Evolutionary conservation across 306 rosid species (phyloP).

Genomic region (Sicyos edulis): DNA sequence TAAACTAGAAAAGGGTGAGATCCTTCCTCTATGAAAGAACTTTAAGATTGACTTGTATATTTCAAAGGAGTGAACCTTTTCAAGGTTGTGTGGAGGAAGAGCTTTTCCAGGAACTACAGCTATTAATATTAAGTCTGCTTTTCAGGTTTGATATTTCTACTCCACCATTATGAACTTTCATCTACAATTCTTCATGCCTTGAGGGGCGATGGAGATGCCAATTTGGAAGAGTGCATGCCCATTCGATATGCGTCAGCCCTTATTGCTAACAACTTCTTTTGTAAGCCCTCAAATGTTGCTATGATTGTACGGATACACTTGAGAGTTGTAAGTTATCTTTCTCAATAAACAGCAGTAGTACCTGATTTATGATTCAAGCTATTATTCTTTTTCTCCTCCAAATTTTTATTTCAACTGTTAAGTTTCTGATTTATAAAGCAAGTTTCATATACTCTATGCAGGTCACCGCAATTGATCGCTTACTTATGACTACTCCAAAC

Average conservation of each 20-base stretch:
- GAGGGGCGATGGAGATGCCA: slow-evolving; percentile 50
- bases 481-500: slow-evolving; percentile 61
- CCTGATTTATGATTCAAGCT: slow-evolving; percentile 4
- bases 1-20: neutral
- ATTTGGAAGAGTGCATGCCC: slow-evolving; percentile 71
- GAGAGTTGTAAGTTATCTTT: slow-evolving; percentile 68
- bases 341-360: slow-evolving; percentile 2
- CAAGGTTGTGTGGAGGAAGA: neutral
- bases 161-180: slow-evolving; percentile 78
- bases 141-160: slow-evolving; percentile 81
- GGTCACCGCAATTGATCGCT: slow-evolving; percentile 82
- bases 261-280: slow-evolving; percentile 81
- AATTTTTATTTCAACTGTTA: slow-evolving; percentile 11
- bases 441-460: slow-evolving; percentile 31
- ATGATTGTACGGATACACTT: slow-evolving; percentile 67
- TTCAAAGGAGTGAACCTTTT: neutral
- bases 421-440: neutral
- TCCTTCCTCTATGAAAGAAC: neutral
- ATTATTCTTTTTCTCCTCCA: neutral
- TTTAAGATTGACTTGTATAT: neutral
- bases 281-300: slow-evolving; percentile 71
- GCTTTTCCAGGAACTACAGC: slow-evolving; percentile 10
- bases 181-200: slow-evolving; percentile 65
- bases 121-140: slow-evolving; percentile 25
- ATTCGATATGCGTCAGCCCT: slow-evolving; percentile 86